phyloP scores from a whole-genome alignment of 1,284 basidiomycete species.

The Afroboletus lepidellus region DNA sequence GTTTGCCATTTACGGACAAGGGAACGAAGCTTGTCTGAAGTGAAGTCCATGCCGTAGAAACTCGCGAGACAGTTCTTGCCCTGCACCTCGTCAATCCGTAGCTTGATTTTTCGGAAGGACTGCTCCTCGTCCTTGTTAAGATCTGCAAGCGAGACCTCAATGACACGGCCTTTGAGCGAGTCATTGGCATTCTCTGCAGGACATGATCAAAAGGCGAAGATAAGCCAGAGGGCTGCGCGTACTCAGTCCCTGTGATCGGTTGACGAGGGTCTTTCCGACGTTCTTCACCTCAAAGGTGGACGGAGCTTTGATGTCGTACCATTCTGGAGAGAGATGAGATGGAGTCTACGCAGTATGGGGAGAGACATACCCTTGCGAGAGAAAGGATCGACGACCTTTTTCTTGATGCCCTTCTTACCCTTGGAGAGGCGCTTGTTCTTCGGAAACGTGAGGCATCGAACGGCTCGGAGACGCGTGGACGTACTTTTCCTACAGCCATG shows the following conservation, averaged over 20 bases:
- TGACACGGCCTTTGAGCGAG: slow-evolving; percentile 95
- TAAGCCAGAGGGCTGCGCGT: slow-evolving; percentile 39
- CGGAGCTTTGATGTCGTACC: slow-evolving; percentile 99
- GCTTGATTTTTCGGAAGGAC: slow-evolving; percentile 99
- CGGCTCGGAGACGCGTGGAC: slow-evolving; percentile 10
- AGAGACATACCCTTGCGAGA: slow-evolving; percentile 84
- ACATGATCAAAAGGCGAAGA: slow-evolving; percentile 16
- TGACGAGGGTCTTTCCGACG: slow-evolving; percentile 98
- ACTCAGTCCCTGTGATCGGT: slow-evolving; percentile 98
- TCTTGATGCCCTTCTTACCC: slow-evolving; percentile 99
- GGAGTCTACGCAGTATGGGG: not conserved
- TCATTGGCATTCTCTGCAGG: slow-evolving; percentile 94
- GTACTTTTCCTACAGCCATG: slow-evolving; percentile 93
- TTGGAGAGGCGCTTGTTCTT: slow-evolving; percentile 98
- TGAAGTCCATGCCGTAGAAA: slow-evolving; percentile 99
- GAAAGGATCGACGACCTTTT: slow-evolving; percentile 99
- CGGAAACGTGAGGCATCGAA: slow-evolving; percentile 8
- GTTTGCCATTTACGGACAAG: slow-evolving; percentile 99
- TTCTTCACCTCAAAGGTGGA: slow-evolving; percentile 97
- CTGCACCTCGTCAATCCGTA: slow-evolving; percentile 96
- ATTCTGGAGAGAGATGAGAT: slow-evolving; percentile 58
- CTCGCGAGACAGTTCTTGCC: slow-evolving; percentile 99
- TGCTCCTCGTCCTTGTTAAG: slow-evolving; percentile 99
- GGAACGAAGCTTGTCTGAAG: slow-evolving; percentile 99
- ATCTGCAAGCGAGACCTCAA: slow-evolving; percentile 97